Evolutionary conservation across 208 protist species (phyloP).

Genomic region (Leishmania tarentolae): DNA sequence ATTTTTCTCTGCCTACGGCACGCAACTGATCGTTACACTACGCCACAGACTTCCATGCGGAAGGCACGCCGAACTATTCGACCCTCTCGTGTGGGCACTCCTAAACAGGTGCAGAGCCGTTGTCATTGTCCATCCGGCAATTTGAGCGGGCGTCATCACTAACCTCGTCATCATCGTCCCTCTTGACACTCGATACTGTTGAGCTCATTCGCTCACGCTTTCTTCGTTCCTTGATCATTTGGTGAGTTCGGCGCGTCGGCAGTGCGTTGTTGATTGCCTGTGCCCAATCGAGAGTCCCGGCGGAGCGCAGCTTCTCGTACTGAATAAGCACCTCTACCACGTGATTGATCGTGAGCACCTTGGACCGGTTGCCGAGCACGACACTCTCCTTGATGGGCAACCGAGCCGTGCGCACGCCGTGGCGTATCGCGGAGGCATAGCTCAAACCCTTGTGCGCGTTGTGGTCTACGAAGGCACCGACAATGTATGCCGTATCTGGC

Average conservation of each 20-base stretch:
- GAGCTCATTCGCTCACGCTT: conserved; percentile 28
- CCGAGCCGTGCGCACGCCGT: conserved; percentile 75
- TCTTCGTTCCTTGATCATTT: conserved; percentile 35
- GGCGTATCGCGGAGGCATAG: conserved; percentile 44
- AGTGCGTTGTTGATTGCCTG: conserved; percentile 64
- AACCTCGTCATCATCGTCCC: not conserved
- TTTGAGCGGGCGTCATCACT: not conserved
- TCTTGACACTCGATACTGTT: not conserved
- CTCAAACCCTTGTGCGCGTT: conserved; percentile 84
- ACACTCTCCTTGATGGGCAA: conserved; percentile 83
- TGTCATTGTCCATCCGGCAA: not conserved
- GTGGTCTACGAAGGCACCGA: conserved; percentile 92
- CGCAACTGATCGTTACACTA: not conserved
- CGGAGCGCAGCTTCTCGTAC: conserved; percentile 36
- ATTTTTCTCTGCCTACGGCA: not conserved
- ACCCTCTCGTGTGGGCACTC: too few species aligned
- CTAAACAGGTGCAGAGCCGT: not conserved
- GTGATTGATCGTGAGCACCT: conserved; percentile 92
- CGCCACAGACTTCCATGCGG: not conserved
- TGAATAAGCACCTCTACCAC: conserved; percentile 74
- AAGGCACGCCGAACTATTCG: not conserved
- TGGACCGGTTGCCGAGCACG: conserved; percentile 84
- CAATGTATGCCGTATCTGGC: conserved; percentile 66
- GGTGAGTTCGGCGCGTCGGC: conserved; percentile 65
- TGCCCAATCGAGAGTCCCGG: conserved; percentile 52